phyloP scores from a whole-genome alignment of 2,329 filamentous ascomycete species.

The Pseudogymnoascus sp. region DNA sequence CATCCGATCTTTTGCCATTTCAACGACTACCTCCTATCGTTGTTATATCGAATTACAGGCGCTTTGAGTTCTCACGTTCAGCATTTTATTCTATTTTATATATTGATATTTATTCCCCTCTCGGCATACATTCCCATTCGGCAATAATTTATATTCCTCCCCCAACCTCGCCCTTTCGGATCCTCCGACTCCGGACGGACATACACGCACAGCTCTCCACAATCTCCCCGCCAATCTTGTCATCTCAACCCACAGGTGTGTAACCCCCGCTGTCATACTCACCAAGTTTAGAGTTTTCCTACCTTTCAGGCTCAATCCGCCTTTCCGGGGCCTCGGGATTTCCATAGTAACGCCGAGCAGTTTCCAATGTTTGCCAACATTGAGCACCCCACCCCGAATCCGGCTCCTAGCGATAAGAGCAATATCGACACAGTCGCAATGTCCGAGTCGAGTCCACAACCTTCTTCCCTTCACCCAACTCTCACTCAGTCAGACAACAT shows the following conservation, averaged over 20 bases:
- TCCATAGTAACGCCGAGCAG: background rate
- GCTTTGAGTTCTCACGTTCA: background rate
- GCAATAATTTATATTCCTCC: background rate
- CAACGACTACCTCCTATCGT: background rate
- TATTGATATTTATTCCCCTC: background rate
- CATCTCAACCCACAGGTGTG: background rate
- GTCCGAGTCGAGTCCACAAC: background rate
- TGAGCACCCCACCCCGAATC: background rate
- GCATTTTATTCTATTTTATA: background rate
- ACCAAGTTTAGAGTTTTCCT: background rate
- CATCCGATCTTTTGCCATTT: background rate
- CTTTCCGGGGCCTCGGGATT: background rate
- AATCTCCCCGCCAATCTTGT: slow-evolving; percentile 3
- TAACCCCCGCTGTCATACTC: background rate
- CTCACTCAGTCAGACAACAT: background rate
- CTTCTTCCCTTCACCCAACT: background rate
- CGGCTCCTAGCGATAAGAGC: background rate
- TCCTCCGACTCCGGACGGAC: slow-evolving; percentile 5
- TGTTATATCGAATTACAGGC: background rate
- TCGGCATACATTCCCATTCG: background rate
- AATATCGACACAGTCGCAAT: background rate
- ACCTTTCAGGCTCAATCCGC: background rate
- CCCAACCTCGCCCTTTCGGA: background rate
- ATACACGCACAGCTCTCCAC: background rate
- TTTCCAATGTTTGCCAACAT: background rate